Evolutionary conservation across 208 protist genomes (phyloP).

Genomic region (Leishmania braziliensis): DNA sequence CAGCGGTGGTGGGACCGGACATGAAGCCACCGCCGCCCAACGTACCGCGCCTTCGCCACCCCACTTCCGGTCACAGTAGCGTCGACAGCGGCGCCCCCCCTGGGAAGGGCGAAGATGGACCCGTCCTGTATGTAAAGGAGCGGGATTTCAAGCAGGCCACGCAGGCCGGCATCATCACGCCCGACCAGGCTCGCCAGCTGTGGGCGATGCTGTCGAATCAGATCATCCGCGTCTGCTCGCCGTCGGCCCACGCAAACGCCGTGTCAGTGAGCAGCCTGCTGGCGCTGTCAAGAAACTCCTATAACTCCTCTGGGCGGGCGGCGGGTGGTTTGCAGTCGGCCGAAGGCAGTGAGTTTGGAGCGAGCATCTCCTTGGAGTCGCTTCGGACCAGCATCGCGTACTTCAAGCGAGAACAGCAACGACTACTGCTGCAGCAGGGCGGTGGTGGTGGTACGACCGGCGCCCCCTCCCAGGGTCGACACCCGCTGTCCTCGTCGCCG

Average conservation of each 20-base stretch:
- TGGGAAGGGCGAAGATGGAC: neutral
- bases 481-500: constrained; percentile 9
- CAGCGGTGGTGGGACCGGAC: neutral
- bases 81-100: neutral
- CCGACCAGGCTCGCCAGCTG: constrained; percentile 81
- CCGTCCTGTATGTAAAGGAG: constrained; percentile 67
- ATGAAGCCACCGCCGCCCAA: constrained; percentile 12
- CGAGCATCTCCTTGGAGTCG: constrained; percentile 69
- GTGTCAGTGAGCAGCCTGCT: constrained; percentile 45
- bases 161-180: constrained; percentile 77
- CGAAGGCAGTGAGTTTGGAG: constrained; percentile 34
- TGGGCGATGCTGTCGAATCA: constrained; percentile 89
- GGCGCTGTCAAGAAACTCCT: constrained; percentile 38
- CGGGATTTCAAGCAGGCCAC: constrained; percentile 78
- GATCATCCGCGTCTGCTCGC: constrained; percentile 60
- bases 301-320: constrained; percentile 7
- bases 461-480: neutral
- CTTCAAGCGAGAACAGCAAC: constrained; percentile 69
- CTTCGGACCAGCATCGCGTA: constrained; percentile 77
- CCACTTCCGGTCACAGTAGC: neutral
- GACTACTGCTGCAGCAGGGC: constrained; percentile 31
- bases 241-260: constrained; percentile 24
- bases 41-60: constrained; percentile 11
- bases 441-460: neutral
- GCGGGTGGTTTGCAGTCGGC: neutral